Evolutionary conservation across 768 basidiomycete species (phyloP).

Genomic region (Amanita inopinata): DNA sequence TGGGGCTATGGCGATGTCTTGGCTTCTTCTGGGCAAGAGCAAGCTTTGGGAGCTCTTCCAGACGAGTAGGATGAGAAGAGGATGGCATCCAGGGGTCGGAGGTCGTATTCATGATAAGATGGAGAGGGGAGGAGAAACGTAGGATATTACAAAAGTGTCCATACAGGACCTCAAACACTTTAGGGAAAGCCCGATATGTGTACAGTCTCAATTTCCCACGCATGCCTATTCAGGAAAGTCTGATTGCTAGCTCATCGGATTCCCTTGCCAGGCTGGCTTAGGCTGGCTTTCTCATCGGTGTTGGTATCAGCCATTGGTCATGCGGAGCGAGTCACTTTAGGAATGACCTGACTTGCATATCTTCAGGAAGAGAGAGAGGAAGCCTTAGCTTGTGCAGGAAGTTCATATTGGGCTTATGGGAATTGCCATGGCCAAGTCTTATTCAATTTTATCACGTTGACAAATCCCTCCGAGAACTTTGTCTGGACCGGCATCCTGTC

Average conservation of each 20-base stretch:
- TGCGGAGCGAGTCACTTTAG: too few relatives aligned
- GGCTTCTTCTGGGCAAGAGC: constrained; percentile 54
- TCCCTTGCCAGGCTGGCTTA: neutral
- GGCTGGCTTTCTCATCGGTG: neutral
- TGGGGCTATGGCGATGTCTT: constrained; percentile 64
- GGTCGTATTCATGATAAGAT: constrained; percentile 1
- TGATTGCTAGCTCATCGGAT: constrained; percentile 1
- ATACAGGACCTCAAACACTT: constrained; percentile 7
- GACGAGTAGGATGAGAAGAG: constrained; percentile 18
- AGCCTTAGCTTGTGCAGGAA: too few relatives aligned
- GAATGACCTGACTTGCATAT: too few relatives aligned
- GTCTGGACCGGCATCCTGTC: too few relatives aligned
- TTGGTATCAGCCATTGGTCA: neutral
- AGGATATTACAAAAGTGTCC: constrained; percentile 10
- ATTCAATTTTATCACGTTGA: too few relatives aligned
- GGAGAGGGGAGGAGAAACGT: constrained; percentile 14
- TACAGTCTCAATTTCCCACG: constrained; percentile 7
- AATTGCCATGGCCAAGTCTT: too few relatives aligned
- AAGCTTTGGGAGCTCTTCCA: constrained; percentile 22
- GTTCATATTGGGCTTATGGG: too few relatives aligned
- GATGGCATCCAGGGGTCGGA: constrained; percentile 9
- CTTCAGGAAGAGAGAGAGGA: too few relatives aligned
- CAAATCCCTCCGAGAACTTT: too few relatives aligned
- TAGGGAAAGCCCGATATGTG: constrained; percentile 10
- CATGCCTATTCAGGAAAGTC: neutral